Base-by-base conservation (phyloP, 1,284 basidiomycete species). In the Chalciporus sp. region DNA sequence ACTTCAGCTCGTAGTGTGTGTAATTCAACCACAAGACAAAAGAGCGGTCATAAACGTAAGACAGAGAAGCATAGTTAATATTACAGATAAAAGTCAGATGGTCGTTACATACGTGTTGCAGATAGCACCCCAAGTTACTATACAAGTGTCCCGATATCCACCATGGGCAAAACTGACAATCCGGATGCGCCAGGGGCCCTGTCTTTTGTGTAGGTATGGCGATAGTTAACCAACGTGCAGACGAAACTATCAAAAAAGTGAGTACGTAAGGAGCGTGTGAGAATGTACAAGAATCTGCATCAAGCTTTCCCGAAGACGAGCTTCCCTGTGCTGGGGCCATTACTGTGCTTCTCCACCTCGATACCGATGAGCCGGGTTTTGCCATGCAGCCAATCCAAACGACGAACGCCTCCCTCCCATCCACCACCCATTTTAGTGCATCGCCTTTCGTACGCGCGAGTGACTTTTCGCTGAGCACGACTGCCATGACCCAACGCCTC, bases 401-500 rank as follows among this genome's bases (percentile, higher is more conserved):
- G 71, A 47, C 83, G 76, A 28, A 88, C 83, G 31, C 86, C 86
- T 28, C 77, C 76, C 46, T 86, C 83, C 85, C 85, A 86, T 16
- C 83, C 84, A 12, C 82, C 83, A 37, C 84, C 84, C 72, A 81
- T 76, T 58, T 74, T 76, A 49, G 74, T 72, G 58, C 86, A 88
- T 39, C 86, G 73, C 57, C 75, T 75, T 65, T 86, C 81, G 63
- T 87, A 88, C 45, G 84, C 85, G 35, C 75, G 75, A 14, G 83
- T 78, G 26, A 85, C 77, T 61, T 78, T 79, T 51, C 77, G 73
- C 65, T 84, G 82, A 26, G 75, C 74, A 2, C 72, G 72, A 58
- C 75, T 79, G n/a, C 78, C 78, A 42, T 77, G 69, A 0, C 84
- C 85, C 4, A 88, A 74, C 0, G 75, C 69, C 39, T 80, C 79